phyloP scores from a whole-genome alignment of 2,329 filamentous ascomycete species.

The Neoascochyta sp. region DNA sequence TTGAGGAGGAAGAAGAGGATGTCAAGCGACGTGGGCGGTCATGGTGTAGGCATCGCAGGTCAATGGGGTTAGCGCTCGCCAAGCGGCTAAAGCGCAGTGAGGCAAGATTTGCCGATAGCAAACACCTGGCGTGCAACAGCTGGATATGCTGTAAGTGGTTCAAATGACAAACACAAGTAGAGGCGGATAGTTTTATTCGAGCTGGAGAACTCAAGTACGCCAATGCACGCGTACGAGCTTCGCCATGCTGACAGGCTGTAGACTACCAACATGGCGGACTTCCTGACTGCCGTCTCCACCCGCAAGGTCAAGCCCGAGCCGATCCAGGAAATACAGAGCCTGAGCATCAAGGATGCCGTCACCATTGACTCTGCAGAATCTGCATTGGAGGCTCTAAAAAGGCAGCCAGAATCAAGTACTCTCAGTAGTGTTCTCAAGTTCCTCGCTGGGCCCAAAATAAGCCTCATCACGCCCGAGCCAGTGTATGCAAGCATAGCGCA shows the following conservation, averaged over 20 bases:
- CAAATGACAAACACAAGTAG: too few species aligned
- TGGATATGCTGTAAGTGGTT: too few species aligned
- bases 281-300: constrained; percentile 49
- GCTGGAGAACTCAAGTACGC: too few species aligned
- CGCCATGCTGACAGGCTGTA: too few species aligned
- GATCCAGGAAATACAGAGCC: constrained; percentile 13
- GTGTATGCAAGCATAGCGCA: constrained; percentile 71
- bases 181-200: too few species aligned
- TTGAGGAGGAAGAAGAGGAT: constrained; percentile 5
- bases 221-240: not conserved
- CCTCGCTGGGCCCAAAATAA: constrained; percentile 49
- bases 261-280: constrained; percentile 43
- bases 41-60: constrained; percentile 25
- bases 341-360: constrained; percentile 11
- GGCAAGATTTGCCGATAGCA: constrained; percentile 22
- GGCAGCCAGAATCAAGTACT: constrained; percentile 59
- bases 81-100: constrained; percentile 23
- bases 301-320: constrained; percentile 21
- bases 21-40: constrained; percentile 12
- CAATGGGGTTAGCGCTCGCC: constrained; percentile 14
- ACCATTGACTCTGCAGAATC: constrained; percentile 42
- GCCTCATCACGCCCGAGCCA: constrained; percentile 61
- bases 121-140: constrained; percentile 3
- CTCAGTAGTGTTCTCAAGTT: constrained; percentile 54
- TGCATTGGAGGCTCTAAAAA: constrained; percentile 58